These are phyloP conservation scores for Wickerhamia fluorescens DNA, from an alignment of 805 yeast species.

Conservation along the genomic window DNA sequence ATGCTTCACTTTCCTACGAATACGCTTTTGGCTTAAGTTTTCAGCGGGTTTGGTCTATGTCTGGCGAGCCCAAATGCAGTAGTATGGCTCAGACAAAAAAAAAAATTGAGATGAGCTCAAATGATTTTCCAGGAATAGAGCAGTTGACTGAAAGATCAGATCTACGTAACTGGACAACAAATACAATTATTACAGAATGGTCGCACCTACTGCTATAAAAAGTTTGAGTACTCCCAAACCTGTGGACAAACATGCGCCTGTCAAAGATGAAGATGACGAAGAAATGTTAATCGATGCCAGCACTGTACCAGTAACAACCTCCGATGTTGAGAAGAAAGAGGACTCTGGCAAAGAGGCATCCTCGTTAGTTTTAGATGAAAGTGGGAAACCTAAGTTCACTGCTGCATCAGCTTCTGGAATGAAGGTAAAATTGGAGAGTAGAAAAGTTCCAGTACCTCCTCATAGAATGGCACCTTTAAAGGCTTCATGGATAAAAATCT, in stretches of 20 bases:
- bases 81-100: too few relatives aligned
- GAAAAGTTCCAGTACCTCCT: constrained; percentile 93
- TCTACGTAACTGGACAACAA: background rate
- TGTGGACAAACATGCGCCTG: constrained; percentile 2
- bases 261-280: constrained; percentile 31
- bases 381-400: constrained; percentile 81
- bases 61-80: too few relatives aligned
- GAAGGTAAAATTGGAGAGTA: constrained; percentile 72
- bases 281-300: constrained; percentile 44
- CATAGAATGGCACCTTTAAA: constrained; percentile 95
- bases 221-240: background rate
- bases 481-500: constrained; percentile 85
- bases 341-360: constrained; percentile 21
- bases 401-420: constrained; percentile 58
- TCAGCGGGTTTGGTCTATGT: too few relatives aligned
- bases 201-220: constrained; percentile 7
- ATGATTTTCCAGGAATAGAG: too few relatives aligned
- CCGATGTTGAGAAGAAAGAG: constrained; percentile 6
- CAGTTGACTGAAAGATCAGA: too few relatives aligned
- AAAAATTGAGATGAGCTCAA: too few relatives aligned
- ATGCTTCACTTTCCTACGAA: too few relatives aligned
- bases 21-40: too few relatives aligned
- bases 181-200: background rate
- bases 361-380: constrained; percentile 56
- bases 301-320: constrained; percentile 12